Evolutionary conservation across 495 filamentous ascomycete species (phyloP), one percentile per base, ranked within the genome.

Genomic region (Usnea hakonensis): DNA sequence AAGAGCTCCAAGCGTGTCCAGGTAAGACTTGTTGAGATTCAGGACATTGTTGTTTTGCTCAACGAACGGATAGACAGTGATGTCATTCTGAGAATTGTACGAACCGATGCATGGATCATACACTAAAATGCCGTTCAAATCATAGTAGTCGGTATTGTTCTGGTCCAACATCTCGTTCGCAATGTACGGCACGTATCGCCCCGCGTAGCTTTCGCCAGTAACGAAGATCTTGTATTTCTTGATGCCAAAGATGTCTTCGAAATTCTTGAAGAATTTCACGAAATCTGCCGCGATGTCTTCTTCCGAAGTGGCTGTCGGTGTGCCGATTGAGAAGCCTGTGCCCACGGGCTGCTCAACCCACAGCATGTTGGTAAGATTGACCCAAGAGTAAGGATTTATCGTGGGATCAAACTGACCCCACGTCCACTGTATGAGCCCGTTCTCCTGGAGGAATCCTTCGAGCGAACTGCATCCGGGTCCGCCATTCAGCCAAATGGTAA

Each of bases 321-420:
- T 74, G 41, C 72, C 73, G 13, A 66, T 72, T 13, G 72, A 76
- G 43, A 70, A 75, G 7, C 85, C 80, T 16, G 78, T 79, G 32
- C 81, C 80, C 6, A 84, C 76, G 21, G 80, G 80, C 59, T 84
- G 80, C 38, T 84, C 80, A 41, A 80, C 77, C 75, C 76, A 92
- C 40, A 91, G 75, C 55, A 86, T 77, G 65, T 87, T 86, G 40
- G 83, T 86, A 28, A 88, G 68, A 52, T 85, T 85, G 30, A 83
- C 82, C 85, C 85, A 90, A 3, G 80, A 63, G 33, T 86, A 88
- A 19, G 76, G 77, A 69, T 88, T 89, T 43, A 78, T 71, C 0
- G 81, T 74, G 5, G 85, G 84, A 23, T 75, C 76, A 63, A 76
- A 81, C 3, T 78, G 81, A n/a, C 86, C 86, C 11, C 75, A 76